Evolutionary conservation across 2,329 filamentous ascomycete genomes (phyloP), one percentile per base, ranked within the genome.

Genomic region (Cytospora schulzeri): DNA sequence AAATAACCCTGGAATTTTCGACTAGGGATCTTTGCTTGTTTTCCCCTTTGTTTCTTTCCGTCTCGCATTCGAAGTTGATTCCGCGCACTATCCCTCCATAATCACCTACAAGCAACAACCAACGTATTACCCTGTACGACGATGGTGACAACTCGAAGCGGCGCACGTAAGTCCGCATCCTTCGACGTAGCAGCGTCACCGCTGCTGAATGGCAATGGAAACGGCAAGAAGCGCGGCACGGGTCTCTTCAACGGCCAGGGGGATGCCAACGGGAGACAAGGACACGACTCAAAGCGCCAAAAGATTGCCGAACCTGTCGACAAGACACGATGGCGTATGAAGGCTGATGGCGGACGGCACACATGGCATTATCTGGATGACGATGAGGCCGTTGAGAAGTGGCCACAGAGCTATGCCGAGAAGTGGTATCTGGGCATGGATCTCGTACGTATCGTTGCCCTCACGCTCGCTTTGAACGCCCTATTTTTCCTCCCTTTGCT

Each of bases 291-390:
- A 15, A 85, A 84, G 69, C 78, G 76, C 57, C 80, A 80, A 35
- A 80, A 75, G 66, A 74, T 87, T 56, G 77, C 77, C 54, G 78
- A 81, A 48, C 87, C 85, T 73, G 97, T 93, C 5, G 94, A 99
- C 76, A 86, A 86, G 69, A 85, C 87, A 9, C 84, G 91, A 76
- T 99, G 95, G 95, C 86, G 95, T 67, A 79, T 98, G 74, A 85
- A 87, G 67, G 90, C 96, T 72, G 91, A 96, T 66, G 84, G 86
- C 59, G 94, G 95, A 57, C 85, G 91, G 62, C 93, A 97, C 71
- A 97, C 92, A 58, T 99, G 95, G 95, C 91, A 95, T 72, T 99
- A 98, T 74, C 80, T 99, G 3, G 85, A 86, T 12, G 89, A 95
- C 61, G 84, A 88, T 28, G 83, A 91, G 65, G 88, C 91, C 62